Percentiles rank a stretch among this genome's conserved stretches.
Conservation (phyloP, 2,329 filamentous ascomycete genomes). For the Xylariaceae sp. region DNA sequence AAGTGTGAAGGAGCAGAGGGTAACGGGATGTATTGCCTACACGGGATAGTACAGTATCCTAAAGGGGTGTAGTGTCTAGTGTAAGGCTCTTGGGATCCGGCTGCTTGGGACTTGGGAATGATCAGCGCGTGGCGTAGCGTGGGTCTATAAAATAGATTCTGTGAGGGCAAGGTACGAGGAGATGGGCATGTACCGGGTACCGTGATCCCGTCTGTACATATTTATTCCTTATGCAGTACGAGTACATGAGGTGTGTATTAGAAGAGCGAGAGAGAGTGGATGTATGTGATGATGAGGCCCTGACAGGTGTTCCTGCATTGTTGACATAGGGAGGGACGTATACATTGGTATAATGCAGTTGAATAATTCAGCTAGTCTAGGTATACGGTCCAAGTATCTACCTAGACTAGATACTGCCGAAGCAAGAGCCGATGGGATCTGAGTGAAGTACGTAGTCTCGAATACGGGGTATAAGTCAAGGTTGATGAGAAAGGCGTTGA, state of each 20-base stretch:
- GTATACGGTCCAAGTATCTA: too few species aligned
- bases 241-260: too few species aligned
- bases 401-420: too few species aligned
- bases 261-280: too few species aligned
- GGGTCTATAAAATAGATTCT: background rate
- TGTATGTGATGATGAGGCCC: background rate
- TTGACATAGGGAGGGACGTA: background rate
- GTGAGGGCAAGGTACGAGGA: too few species aligned
- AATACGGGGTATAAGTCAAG: too few species aligned
- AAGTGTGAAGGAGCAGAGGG: background rate
- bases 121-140: slow-evolving; percentile 13
- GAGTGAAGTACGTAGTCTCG: too few species aligned
- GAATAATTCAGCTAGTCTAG: background rate
- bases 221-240: background rate
- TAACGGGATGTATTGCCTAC: background rate
- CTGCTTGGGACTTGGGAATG: slow-evolving; percentile 19
- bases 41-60: background rate
- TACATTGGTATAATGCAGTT: background rate
- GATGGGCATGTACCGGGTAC: too few species aligned
- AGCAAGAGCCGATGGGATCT: too few species aligned
- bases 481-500: too few species aligned
- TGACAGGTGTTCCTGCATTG: slow-evolving; percentile 12
- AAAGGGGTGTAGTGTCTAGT: background rate
- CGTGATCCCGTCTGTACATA: too few species aligned
- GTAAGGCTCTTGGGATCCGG: slow-evolving; percentile 8